phyloP scores from a whole-genome alignment of 441 rosid species.

The Bruguiera hainesii region DNA sequence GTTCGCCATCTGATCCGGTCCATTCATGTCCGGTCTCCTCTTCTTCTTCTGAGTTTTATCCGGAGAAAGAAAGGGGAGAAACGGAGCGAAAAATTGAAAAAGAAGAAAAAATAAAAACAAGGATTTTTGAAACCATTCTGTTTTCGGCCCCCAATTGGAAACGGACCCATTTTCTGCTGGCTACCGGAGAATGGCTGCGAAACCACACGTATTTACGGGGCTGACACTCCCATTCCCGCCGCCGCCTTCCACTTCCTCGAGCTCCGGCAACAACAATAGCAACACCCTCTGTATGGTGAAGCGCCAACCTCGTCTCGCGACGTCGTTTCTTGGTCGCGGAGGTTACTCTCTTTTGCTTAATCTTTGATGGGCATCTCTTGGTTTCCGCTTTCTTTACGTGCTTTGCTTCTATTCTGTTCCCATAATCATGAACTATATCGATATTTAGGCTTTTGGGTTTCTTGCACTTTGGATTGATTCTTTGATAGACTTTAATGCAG shows the following conservation, averaged over 20 bases:
- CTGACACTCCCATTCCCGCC: slow-evolving; percentile 28
- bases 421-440: background rate
- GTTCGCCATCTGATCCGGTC: too few species aligned
- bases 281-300: slow-evolving; percentile 31
- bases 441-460: background rate
- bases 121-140: too few species aligned
- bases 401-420: background rate
- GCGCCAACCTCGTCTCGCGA: slow-evolving; percentile 31
- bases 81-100: too few species aligned
- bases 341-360: slow-evolving; percentile 23
- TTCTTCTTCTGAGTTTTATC: background rate
- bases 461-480: too few species aligned
- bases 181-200: slow-evolving; percentile 29
- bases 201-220: slow-evolving; percentile 43
- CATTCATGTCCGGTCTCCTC: background rate
- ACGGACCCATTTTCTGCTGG: background rate
- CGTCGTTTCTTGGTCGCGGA: slow-evolving; percentile 45
- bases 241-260: slow-evolving; percentile 26
- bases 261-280: slow-evolving; percentile 20
- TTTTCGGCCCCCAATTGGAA: background rate
- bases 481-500: too few species aligned
- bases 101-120: too few species aligned
- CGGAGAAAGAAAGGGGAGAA: background rate
- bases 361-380: background rate
- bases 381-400: background rate